These are phyloP conservation scores for Phytophthora capsici DNA, from an alignment of 352 stramenopile genomes.

Conservation along the genomic window DNA sequence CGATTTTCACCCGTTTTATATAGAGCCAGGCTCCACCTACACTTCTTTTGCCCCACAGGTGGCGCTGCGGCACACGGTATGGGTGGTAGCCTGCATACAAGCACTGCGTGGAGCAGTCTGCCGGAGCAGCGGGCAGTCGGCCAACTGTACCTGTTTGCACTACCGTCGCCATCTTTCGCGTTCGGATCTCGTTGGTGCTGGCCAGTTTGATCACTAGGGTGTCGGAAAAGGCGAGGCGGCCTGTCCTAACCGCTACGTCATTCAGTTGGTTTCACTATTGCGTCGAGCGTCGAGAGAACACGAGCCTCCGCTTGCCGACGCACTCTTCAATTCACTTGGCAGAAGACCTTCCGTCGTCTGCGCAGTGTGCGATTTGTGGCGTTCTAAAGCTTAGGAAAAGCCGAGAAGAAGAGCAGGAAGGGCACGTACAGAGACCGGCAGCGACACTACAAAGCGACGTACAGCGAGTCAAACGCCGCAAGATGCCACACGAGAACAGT, in stretches of 20 bases:
- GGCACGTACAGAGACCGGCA: slow-evolving; percentile 37
- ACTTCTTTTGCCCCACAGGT: slow-evolving; percentile 23
- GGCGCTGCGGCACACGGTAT: slow-evolving; percentile 27
- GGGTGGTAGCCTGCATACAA: slow-evolving; percentile 11
- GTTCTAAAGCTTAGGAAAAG: slow-evolving; percentile 15
- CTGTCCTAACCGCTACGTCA: slow-evolving; percentile 10
- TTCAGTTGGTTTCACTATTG: slow-evolving; percentile 24
- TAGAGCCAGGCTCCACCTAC: slow-evolving; percentile 18
- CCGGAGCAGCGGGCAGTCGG: slow-evolving; percentile 10
- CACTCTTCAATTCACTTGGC: slow-evolving; percentile 18
- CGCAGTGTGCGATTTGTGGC: slow-evolving; percentile 17
- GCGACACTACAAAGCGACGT: slow-evolving; percentile 11
- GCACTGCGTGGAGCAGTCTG: slow-evolving; percentile 8
- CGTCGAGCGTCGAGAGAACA: slow-evolving; percentile 4
- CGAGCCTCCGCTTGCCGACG: too few relatives aligned
- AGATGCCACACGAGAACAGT: slow-evolving; percentile 12
- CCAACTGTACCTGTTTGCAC: slow-evolving; percentile 5
- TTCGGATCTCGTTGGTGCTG: not conserved
- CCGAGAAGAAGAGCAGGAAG: slow-evolving; percentile 41
- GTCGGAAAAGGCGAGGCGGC: slow-evolving; percentile 24
- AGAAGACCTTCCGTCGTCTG: slow-evolving; percentile 12
- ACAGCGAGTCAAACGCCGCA: slow-evolving; percentile 4
- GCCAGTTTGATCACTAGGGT: slow-evolving; percentile 11
- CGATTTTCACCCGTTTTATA: not conserved
- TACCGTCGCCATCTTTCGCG: not conserved